Evolutionary conservation across 2,329 filamentous ascomycete genomes (phyloP).

Genomic region (Aschersonia sp.): DNA sequence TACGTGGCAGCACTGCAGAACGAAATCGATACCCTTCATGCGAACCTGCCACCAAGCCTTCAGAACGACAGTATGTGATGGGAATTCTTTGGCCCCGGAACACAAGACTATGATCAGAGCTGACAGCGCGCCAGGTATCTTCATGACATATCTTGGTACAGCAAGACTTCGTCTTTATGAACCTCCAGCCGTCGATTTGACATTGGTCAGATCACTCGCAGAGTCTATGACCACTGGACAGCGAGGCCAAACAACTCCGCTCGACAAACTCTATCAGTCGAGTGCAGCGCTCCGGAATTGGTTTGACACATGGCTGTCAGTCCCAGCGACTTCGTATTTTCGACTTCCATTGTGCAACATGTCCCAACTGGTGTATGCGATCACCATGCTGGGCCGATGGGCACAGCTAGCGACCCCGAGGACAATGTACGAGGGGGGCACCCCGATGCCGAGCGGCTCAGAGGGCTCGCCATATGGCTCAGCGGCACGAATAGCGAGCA

Average conservation of each 20-base stretch:
- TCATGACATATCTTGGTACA: constrained; percentile 19
- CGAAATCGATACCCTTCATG: constrained; percentile 27
- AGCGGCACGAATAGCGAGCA: constrained; percentile 10
- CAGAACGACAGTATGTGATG: constrained; percentile 22
- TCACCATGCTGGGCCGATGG: constrained; percentile 36
- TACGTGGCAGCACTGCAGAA: constrained; percentile 30
- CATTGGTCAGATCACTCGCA: constrained; percentile 25
- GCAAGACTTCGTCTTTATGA: constrained; percentile 31
- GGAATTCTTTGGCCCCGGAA: background rate
- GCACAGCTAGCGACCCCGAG: constrained; percentile 28
- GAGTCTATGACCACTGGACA: constrained; percentile 24
- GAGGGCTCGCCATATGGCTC: constrained; percentile 10
- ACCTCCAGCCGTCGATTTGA: constrained; percentile 26
- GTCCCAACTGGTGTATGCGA: constrained; percentile 32
- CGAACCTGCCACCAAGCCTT: constrained; percentile 19
- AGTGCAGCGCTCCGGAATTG: constrained; percentile 30
- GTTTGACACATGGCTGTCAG: constrained; percentile 31
- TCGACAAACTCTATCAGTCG: constrained; percentile 35
- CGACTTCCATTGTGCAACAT: constrained; percentile 29
- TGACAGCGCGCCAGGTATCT: background rate
- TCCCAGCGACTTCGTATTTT: constrained; percentile 28
- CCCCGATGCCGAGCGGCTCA: constrained; percentile 12
- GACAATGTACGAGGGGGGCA: constrained; percentile 10
- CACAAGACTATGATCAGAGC: background rate
- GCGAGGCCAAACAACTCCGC: constrained; percentile 21